Evolutionary conservation across 192 early-diverging fungal species (phyloP), one percentile per base, ranked within the genome.

Genomic region (Endogone sp.): DNA sequence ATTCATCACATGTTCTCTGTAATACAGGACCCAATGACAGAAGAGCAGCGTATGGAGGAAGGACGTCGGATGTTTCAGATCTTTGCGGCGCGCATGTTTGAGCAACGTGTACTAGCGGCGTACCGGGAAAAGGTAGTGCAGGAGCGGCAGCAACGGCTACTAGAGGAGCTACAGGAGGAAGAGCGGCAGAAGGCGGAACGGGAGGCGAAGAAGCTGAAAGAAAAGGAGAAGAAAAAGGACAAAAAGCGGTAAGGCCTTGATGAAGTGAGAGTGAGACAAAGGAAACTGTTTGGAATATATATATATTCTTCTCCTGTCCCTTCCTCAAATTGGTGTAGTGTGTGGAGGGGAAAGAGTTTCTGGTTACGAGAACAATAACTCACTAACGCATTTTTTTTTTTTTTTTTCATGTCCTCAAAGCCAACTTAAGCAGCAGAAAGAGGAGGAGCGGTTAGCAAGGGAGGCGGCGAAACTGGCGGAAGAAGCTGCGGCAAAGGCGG

Each of bases 41-140:
- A 94, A 67, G 93, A 96, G 72, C 89, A 91, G 67, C 87, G 93
- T 27, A 94, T 94, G 80, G 94, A 98, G 68, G 94, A 96, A 69
- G 92, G 93, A 8, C 88, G 95, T 23, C 86, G 89, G 10, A 94
- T 95, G 89, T 97, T 99, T 74, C 94, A 96, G 76, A 91, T 95
- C 29, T 95, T 97, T 86, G 94, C 94, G 8, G 95, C 97, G 23
- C 91, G 92, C 59, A 92, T 99, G 86, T 96, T 99, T 86, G 97
- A 97, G 77, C 94, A 99, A 71, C 89, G 97, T 11, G 95, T 99
- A 4, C 78, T 99, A 55, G 85, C 89, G 64, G 92, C 95, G 3
- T 99, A 96, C 71, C 88, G 94, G 32, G 97, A 99, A 82, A 95
- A 97, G 82, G 88, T 95, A 21, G 96, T 93, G 3, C 87, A 86